Base-by-base conservation (phyloP, 2,329 filamentous ascomycete species). In the Arthrobotrys pseudoclavata region DNA sequence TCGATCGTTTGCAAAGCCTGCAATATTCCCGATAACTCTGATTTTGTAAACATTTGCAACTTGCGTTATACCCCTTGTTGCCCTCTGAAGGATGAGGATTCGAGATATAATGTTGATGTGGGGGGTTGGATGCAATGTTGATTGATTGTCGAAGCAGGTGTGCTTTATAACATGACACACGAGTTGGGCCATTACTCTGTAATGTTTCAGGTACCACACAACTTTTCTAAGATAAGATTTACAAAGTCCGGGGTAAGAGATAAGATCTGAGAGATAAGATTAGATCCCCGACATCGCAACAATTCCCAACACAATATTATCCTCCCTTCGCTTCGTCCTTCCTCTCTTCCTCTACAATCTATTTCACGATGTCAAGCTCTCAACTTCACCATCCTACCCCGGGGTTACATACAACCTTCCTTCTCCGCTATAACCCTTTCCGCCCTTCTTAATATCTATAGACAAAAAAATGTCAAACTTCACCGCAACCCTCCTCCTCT, bases 251-350 rank as follows among this genome's bases (percentile, higher is more conserved):
- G 45, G 60, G 60, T 63, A 63, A 18, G 34, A 42, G 42, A 47
- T 50, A 34, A 31, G n/a, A 48, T 48, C 24, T 5, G 4, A 10
- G 3, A 40, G 60, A 72, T 66, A 18, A 66, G 69, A 74, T 74
- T 18, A 67, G 60, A 72, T 67, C 68, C 29, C 69, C 69, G 69
- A 67, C 61, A 61, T 74, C 69, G 69, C 61, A 53, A 53, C 68
- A 67, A 48, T 62, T 45, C 53, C 13, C 69, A 72, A 72, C 69
- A 37, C 69, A 71, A 47, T 48, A 60, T 9, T n/a, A 1, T 45
- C 3, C 24, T 5, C 22, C 42, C 26, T 50, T 37, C 34, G 31
- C 48, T 34, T 68, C 52, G 13, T 37, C 20, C 29, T 42, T 63
- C 42, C 13, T 31, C 47, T n/a, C 29, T 20, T 5, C 34, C 31